Evolutionary conservation across 257 asterid species (phyloP), one percentile per base, ranked within the genome.

Genomic region (Solanum gandarillasii): DNA sequence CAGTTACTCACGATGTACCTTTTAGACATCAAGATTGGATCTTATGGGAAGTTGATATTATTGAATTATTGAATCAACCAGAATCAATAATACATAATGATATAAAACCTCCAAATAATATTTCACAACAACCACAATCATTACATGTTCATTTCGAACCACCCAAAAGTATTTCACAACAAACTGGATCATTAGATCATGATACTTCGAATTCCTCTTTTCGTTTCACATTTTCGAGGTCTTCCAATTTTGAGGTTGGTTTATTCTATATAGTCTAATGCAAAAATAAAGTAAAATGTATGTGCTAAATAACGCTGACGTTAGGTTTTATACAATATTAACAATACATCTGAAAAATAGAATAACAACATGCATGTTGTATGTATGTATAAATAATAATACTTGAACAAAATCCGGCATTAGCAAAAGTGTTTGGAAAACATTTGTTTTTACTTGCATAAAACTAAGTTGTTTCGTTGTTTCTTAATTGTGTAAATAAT

Each of bases 1-100:
- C 7, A 38, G 79, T 89, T 10, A 65, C 89, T 2, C 91, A 87
- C 11, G 91, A 83, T 5, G 12, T 72, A 36, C 90, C 89, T 8
- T 60, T 5, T 21, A 55, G 86, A 29, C 27, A 67, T 11, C 35
- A 71, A 31, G 84, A 88, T 18, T 85, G 67, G 11, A 76, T 87
- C 34, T 52, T 65, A 9, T 89, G 88, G 89, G 91, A 86, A 18
- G 32, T 89, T 16, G 89, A 86, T 12, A 34, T 89, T 3, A 32
- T 72, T 23, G 91, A 88, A 67, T 87, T 87, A 11, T 88, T 93
- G 6, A 89, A 95, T 65, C 32, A 65, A 65, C 18, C 16, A 18
- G 27, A 73, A 34, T 73, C 25, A 34, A 8, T 34, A 34, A 8
- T 34, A 73, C 9, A 73, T 73, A 43, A 10, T 73, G 48, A 20